Conservation (phyloP, 2,329 filamentous ascomycete species). For the Anthostomella pinea region DNA sequence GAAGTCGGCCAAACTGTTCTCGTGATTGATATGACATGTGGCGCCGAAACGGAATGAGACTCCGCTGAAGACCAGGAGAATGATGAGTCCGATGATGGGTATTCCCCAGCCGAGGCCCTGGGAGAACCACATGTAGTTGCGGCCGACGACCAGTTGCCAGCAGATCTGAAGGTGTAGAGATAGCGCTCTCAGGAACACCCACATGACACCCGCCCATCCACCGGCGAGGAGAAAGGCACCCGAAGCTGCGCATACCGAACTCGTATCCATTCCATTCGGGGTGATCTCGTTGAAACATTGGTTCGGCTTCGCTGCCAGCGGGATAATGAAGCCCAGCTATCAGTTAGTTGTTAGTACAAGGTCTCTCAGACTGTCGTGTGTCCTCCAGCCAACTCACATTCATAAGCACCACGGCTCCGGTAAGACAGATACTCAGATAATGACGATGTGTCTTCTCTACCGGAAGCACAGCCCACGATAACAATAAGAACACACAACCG, state of each 20-base stretch:
- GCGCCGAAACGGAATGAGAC: conserved; percentile 91
- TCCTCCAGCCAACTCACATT: conserved; percentile 56
- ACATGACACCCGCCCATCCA: conserved; percentile 80
- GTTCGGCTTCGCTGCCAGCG: conserved; percentile 71
- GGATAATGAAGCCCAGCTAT: conserved; percentile 82
- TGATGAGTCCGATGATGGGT: conserved; percentile 68
- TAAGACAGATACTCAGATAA: conserved; percentile 87
- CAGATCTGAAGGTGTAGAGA: conserved; percentile 97
- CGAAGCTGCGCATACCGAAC: conserved; percentile 79
- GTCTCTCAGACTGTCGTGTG: no score
- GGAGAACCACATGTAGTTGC: conserved; percentile 83
- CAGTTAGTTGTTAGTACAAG: conserved; percentile 1
- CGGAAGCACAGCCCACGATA: conserved; percentile 78
- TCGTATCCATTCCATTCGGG: conserved; percentile 85
- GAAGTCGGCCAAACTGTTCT: conserved; percentile 76
- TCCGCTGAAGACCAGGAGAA: conserved; percentile 80
- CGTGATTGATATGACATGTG: conserved; percentile 92
- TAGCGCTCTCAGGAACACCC: conserved; percentile 86
- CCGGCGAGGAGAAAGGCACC: conserved; percentile 83
- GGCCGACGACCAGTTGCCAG: conserved; percentile 89
- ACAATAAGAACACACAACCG: conserved; percentile 70
- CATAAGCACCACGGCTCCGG: conserved; percentile 72
- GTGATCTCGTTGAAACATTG: conserved; percentile 91
- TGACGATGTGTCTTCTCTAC: conserved; percentile 88
- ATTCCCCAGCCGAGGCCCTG: conserved; percentile 82